Evolutionary conservation across 768 basidiomycete genomes (phyloP), one percentile per base, ranked within the genome.

Genomic region (Kwoniella sp.): DNA sequence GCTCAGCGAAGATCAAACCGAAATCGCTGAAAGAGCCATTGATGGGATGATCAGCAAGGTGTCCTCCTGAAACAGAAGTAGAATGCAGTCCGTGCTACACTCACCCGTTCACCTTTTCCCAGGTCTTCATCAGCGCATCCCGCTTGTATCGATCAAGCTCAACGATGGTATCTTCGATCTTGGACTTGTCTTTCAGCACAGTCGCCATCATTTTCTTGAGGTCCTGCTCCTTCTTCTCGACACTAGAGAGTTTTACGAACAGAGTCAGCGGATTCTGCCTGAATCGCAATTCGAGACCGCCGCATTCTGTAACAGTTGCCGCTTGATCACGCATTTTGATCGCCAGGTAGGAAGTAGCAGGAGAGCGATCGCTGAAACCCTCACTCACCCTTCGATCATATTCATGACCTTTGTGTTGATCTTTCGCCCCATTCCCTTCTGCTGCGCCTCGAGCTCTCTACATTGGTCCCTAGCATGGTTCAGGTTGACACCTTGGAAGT

Each of bases 131-230:
- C 57, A 98, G 83, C 0, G 96, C 92, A 70, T 95, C 93, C 29
- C 90, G 86, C 83, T 99, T 99, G 81, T 95, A 93, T 54, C 87
- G 85, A 79, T 98, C 95, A 11, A 98, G 87, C 76, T 96, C 91
- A 30, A 86, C 88, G 66, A 99, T 94, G 0, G 93, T 97, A 62
- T 88, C 87, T 73, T 96, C 92, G 55, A 99, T 98, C 83, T 95
- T 98, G 71, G 87, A 84, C 80, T 95, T 95, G 81, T 99, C 96
- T 73, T 90, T 89, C 75, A 92, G 81, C 0, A 98, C 93, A 2
- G 89, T 91, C 1, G 85, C 78, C 79, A 98, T 85, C 87, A 91
- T 97, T 83, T 91, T 93, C 80, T 87, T 89, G 52, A 96, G 83
- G n/a, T 86, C 86, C 0, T 85, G 79, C 80, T 99, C 95, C 73